phyloP scores from a whole-genome alignment of 257 asterid species.

The Jacaranda mimosifolia region DNA sequence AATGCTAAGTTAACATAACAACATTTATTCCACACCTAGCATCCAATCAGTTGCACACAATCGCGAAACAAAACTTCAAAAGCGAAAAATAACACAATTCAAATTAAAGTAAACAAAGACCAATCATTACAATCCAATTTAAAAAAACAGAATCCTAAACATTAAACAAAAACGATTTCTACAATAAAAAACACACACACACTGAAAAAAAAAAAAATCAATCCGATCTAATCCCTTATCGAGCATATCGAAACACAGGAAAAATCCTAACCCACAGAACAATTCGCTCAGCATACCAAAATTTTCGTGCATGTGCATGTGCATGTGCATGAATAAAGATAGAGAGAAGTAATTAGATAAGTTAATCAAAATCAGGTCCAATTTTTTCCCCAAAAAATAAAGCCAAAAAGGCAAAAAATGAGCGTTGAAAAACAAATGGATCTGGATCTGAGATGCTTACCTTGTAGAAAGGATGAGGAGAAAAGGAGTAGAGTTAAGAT shows the following conservation, averaged over 20 bases:
- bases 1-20: constrained; percentile 5
- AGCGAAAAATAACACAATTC: background rate
- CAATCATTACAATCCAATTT: background rate
- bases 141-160: constrained; percentile 25
- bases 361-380: background rate
- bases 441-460: constrained; percentile 57
- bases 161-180: background rate
- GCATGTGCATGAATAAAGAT: constrained; percentile 14
- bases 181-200: background rate
- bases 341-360: background rate
- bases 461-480: constrained; percentile 64
- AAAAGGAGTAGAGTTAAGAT: constrained; percentile 61
- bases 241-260: constrained; percentile 10
- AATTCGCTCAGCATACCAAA: background rate
- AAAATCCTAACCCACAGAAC: background rate
- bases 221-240: constrained; percentile 35
- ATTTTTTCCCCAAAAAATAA: background rate
- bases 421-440: constrained; percentile 19
- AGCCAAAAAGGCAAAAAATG: background rate
- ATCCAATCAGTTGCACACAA: constrained; percentile 8
- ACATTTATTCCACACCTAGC: constrained; percentile 24
- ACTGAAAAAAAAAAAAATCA: constrained; percentile 16
- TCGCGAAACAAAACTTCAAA: background rate
- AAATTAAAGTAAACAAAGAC: background rate
- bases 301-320: constrained; percentile 12